Conservation (phyloP, 495 filamentous ascomycete genomes). For the Penicillium pulvis region DNA sequence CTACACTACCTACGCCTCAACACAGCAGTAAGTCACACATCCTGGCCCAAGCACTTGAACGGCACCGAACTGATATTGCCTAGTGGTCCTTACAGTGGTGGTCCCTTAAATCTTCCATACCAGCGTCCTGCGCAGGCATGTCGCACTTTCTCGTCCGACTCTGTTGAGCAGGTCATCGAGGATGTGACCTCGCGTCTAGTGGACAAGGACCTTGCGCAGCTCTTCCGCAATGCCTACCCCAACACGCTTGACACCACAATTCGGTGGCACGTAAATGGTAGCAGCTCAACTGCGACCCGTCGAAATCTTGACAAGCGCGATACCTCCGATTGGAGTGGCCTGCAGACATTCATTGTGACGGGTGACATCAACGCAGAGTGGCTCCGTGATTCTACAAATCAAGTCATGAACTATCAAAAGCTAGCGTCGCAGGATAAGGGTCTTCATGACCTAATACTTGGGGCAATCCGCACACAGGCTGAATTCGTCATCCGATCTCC, state of each 20-base stretch:
- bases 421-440: conserved; percentile 76
- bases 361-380: conserved; percentile 99
- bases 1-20: conserved; percentile 49
- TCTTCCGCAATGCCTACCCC: conserved; percentile 98
- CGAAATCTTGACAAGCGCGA: conserved; percentile 46
- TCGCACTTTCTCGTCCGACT: conserved; percentile 82
- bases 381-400: conserved; percentile 96
- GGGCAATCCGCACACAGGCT: conserved; percentile 94
- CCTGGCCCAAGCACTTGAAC: too few species aligned
- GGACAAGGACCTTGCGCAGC: conserved; percentile 83
- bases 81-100: conserved; percentile 76
- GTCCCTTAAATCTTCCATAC: conserved; percentile 80
- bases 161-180: conserved; percentile 84
- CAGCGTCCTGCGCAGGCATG: conserved; percentile 81
- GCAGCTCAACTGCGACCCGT: conserved; percentile 28
- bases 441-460: conserved; percentile 79
- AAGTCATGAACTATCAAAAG: conserved; percentile 83
- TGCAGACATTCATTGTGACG: conserved; percentile 94
- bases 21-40: conserved; percentile 43
- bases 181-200: conserved; percentile 78
- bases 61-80: conserved; percentile 6
- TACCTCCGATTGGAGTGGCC: conserved; percentile 70
- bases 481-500: conserved; percentile 93
- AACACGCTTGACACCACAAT: conserved; percentile 94
- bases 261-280: conserved; percentile 66